Conservation (phyloP, 805 yeast genomes). For the Ogataea populi-albae region DNA sequence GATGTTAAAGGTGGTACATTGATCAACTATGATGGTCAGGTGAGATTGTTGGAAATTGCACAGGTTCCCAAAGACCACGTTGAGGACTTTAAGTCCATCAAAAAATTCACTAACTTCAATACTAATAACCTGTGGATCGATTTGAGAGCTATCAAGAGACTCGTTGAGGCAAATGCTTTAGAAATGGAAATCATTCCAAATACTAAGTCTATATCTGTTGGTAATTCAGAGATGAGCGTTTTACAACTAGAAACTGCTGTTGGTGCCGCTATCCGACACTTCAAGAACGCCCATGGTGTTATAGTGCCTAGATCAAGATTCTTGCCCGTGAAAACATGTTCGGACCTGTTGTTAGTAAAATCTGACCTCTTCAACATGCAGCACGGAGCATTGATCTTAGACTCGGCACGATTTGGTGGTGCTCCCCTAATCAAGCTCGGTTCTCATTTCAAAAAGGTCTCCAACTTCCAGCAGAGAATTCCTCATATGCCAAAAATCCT, state of each 20-base stretch:
- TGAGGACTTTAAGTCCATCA: slow-evolving; percentile 96
- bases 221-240: slow-evolving; percentile 76
- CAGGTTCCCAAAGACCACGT: slow-evolving; percentile 98
- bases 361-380: slow-evolving; percentile 88
- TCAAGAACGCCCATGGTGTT: slow-evolving; percentile 93
- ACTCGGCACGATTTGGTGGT: slow-evolving; percentile 83
- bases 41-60: slow-evolving; percentile 91
- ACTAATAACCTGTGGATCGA: slow-evolving; percentile 98
- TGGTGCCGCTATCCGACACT: slow-evolving; percentile 98
- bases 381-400: slow-evolving; percentile 86
- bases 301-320: slow-evolving; percentile 98
- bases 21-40: slow-evolving; percentile 92
- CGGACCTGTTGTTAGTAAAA: slow-evolving; percentile 90
- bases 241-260: slow-evolving; percentile 97
- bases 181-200: slow-evolving; percentile 96
- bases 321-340: slow-evolving; percentile 96
- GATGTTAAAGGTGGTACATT: slow-evolving; percentile 99
- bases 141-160: slow-evolving; percentile 87
- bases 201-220: slow-evolving; percentile 75
- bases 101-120: slow-evolving; percentile 97
- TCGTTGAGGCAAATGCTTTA: slow-evolving; percentile 78
- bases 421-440: slow-evolving; percentile 95
- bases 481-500: slow-evolving; percentile 94
- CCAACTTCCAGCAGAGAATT: slow-evolving; percentile 83
- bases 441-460: slow-evolving; percentile 93